Conservation (phyloP, 1,139 yeast species). For the Magnusiomyces suaveolens region DNA sequence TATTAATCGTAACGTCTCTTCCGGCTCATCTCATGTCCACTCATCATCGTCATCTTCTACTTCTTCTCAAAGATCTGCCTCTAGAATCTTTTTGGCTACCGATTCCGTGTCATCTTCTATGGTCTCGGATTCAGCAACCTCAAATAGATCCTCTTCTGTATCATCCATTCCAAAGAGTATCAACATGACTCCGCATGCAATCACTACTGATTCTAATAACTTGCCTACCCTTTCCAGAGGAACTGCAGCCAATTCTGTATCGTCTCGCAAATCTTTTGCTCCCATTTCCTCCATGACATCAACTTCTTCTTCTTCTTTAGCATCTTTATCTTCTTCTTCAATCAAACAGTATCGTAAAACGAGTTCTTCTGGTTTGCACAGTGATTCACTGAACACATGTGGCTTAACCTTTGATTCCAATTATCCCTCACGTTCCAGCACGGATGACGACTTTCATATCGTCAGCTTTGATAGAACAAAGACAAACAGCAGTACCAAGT, state of each 20-base stretch:
- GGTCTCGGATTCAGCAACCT: too few species aligned
- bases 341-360: background rate
- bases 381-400: background rate
- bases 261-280: background rate
- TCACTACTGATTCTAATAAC: constrained; percentile 1
- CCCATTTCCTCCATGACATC: background rate
- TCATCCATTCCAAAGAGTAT: background rate
- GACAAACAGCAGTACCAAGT: background rate
- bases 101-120: background rate
- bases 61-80: background rate
- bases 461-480: background rate
- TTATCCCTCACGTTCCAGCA: background rate
- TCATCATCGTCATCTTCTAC: background rate
- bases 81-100: background rate
- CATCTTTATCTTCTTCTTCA: background rate
- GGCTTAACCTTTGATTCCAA: background rate
- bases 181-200: background rate
- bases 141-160: background rate
- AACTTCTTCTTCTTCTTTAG: background rate
- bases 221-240: constrained; percentile 3
- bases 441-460: background rate
- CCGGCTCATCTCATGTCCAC: background rate
- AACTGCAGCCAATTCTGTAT: background rate
- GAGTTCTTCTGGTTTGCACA: background rate
- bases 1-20: background rate